Evolutionary conservation across 371 early-diverging fungal species (phyloP).

Genomic region (Mucor sp.): DNA sequence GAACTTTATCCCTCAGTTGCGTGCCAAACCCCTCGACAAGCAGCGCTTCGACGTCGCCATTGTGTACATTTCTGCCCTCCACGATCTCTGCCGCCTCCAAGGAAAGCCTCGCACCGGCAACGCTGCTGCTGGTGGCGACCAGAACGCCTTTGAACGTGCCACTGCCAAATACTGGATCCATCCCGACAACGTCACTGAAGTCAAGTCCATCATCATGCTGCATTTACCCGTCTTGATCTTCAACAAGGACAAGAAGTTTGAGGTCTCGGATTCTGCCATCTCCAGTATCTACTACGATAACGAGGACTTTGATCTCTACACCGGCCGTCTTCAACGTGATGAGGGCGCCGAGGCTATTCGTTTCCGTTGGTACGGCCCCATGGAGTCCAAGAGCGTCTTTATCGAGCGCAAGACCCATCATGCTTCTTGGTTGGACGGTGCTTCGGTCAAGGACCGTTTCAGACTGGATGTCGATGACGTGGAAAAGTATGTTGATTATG

Average conservation of each 20-base stretch:
- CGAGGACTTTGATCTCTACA: slow-evolving; percentile 32
- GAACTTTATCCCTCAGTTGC: slow-evolving; percentile 80
- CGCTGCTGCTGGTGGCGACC: slow-evolving; percentile 41
- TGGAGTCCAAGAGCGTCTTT: slow-evolving; percentile 69
- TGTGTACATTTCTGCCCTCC: slow-evolving; percentile 48
- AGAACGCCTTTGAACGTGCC: slow-evolving; percentile 39
- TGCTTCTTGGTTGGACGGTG: slow-evolving; percentile 96
- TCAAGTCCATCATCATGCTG: slow-evolving; percentile 88
- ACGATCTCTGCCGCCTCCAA: slow-evolving; percentile 46
- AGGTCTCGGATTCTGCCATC: slow-evolving; percentile 32
- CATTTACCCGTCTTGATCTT: slow-evolving; percentile 95
- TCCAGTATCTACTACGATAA: slow-evolving; percentile 39
- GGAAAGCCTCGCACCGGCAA: slow-evolving; percentile 48
- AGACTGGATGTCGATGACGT: slow-evolving; percentile 52
- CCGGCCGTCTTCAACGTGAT: slow-evolving; percentile 84
- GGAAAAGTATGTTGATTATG: slow-evolving; percentile 62
- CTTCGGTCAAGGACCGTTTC: slow-evolving; percentile 71
- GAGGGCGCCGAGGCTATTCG: slow-evolving; percentile 91
- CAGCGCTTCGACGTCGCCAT: slow-evolving; percentile 60
- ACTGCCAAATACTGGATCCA: slow-evolving; percentile 92
- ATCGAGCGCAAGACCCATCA: slow-evolving; percentile 99
- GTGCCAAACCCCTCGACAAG: slow-evolving; percentile 51
- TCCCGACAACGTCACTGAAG: slow-evolving; percentile 94
- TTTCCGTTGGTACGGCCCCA: slow-evolving; percentile 90
- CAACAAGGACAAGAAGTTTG: slow-evolving; percentile 36